Percentiles rank a stretch among this genome's conserved stretches.
These are phyloP conservation scores for Acarospora socialis DNA, from an alignment of 2,329 filamentous ascomycete species.

Conservation along the genomic window DNA sequence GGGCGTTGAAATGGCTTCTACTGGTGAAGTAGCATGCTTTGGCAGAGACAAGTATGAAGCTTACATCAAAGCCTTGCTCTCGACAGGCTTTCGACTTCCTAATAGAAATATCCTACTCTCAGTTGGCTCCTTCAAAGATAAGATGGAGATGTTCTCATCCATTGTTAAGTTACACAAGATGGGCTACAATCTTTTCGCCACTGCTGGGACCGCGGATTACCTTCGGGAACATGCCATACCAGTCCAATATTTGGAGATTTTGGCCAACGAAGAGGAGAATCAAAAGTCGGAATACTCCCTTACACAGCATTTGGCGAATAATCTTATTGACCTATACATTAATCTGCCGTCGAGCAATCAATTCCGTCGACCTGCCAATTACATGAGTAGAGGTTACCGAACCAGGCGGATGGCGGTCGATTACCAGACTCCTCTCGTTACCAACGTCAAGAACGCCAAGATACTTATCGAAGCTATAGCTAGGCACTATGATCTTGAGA, in stretches of 20 bases:
- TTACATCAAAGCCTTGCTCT: conserved; percentile 89
- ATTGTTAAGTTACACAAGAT: conserved; percentile 78
- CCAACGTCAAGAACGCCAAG: conserved; percentile 98
- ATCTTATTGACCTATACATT: conserved; percentile 97
- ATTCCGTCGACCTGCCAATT: conserved; percentile 90
- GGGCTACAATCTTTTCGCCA: conserved; percentile 92
- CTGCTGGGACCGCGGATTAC: conserved; percentile 92
- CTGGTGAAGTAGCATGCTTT: conserved; percentile 94
- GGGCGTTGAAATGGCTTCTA: conserved; percentile 98
- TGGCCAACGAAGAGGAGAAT: conserved; percentile 62
- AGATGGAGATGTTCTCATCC: conserved; percentile 90
- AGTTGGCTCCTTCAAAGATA: conserved; percentile 95
- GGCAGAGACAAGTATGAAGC: conserved; percentile 93
- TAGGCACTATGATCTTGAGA: conserved; percentile 70
- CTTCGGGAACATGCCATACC: conserved; percentile 82
- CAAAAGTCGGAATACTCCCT: conserved; percentile 94
- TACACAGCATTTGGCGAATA: conserved; percentile 91
- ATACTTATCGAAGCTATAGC: conserved; percentile 89
- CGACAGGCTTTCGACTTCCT: conserved; percentile 90
- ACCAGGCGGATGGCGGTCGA: conserved; percentile 97
- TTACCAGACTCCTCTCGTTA: conserved; percentile 91
- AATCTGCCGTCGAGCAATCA: conserved; percentile 98
- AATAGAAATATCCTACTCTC: conserved; percentile 92
- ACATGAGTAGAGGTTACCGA: conserved; percentile 95
- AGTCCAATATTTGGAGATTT: conserved; percentile 84